These are phyloP conservation scores for Aspergillus pseudoglaucus DNA, from an alignment of 2,329 filamentous ascomycete genomes.

Conservation along the genomic window DNA sequence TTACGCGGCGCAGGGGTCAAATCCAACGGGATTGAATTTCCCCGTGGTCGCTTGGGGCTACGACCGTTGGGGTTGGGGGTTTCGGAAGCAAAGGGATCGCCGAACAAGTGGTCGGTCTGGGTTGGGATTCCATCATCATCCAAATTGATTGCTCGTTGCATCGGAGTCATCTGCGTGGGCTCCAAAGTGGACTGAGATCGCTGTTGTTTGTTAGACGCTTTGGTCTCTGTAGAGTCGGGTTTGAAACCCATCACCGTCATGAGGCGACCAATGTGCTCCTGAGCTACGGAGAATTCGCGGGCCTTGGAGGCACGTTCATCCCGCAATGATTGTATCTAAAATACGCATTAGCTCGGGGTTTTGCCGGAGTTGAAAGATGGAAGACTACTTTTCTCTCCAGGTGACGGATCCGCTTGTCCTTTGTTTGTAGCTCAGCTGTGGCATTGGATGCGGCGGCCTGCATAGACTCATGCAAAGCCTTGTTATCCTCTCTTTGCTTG, in stretches of 20 bases:
- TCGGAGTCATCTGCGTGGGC: conserved; percentile 5
- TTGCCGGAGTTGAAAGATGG: neutral
- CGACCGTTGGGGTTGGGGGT: conserved; percentile 13
- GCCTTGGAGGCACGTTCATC: conserved; percentile 32
- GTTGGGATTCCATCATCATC: conserved; percentile 13
- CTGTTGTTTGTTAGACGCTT: conserved; percentile 11
- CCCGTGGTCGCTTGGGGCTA: conserved; percentile 24
- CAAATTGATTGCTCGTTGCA: conserved; percentile 11
- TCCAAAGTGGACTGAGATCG: conserved; percentile 10
- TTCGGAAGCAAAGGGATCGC: conserved; percentile 16
- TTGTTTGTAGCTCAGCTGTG: conserved; percentile 23
- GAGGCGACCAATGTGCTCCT: conserved; percentile 32
- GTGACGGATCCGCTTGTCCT: conserved; percentile 24
- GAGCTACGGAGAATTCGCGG: conserved; percentile 34
- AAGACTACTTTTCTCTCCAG: conserved; percentile 27
- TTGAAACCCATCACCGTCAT: conserved; percentile 36
- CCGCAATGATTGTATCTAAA: conserved; percentile 28
- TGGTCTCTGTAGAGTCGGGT: conserved; percentile 12
- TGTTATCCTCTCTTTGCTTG: conserved; percentile 20
- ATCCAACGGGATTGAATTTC: conserved; percentile 12
- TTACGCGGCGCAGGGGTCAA: conserved; percentile 7
- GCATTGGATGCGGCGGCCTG: conserved; percentile 18
- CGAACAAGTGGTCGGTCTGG: conserved; percentile 6
- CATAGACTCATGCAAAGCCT: conserved; percentile 18
- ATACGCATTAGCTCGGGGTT: neutral